Conservation (phyloP, 108 stramenopile genomes). For the Nitzschia sp. region DNA sequence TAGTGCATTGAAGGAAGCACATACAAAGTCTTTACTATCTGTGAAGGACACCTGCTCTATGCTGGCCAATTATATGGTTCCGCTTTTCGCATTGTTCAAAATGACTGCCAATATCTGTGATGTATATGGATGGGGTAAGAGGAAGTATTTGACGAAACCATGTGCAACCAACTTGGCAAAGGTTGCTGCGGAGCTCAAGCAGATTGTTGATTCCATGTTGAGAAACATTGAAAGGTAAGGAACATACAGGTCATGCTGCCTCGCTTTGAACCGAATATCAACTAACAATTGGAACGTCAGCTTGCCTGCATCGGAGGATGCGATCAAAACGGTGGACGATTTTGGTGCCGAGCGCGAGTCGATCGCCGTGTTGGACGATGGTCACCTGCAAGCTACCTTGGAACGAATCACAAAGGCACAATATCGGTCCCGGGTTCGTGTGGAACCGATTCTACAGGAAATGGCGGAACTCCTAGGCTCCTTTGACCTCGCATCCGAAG, state of each 20-base stretch:
- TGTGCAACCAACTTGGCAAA: constrained; percentile 53
- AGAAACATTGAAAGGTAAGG: constrained; percentile 26
- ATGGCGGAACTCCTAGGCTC: constrained; percentile 26
- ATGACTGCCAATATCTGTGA: constrained; percentile 54
- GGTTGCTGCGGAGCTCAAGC: constrained; percentile 37
- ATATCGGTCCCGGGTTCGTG: constrained; percentile 23
- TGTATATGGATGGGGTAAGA: constrained; percentile 76
- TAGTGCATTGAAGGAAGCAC: constrained; percentile 10
- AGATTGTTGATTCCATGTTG: constrained; percentile 50
- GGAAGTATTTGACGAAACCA: constrained; percentile 62
- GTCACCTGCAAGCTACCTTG: constrained; percentile 3
- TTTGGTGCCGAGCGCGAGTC: not conserved
- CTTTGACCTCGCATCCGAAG: constrained; percentile 10
- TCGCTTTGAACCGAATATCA: not conserved
- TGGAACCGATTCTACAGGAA: constrained; percentile 36
- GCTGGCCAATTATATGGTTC: constrained; percentile 58
- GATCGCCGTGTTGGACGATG: not conserved
- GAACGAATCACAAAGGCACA: constrained; percentile 21
- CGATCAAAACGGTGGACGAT: no score
- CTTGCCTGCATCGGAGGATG: constrained; percentile 4
- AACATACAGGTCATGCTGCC: not conserved
- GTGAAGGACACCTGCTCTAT: constrained; percentile 42
- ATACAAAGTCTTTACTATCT: constrained; percentile 19
- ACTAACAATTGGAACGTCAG: not conserved
- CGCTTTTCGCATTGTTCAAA: constrained; percentile 59